phyloP scores from a whole-genome alignment of 257 asterid species.

The Solanum paucissectum region DNA sequence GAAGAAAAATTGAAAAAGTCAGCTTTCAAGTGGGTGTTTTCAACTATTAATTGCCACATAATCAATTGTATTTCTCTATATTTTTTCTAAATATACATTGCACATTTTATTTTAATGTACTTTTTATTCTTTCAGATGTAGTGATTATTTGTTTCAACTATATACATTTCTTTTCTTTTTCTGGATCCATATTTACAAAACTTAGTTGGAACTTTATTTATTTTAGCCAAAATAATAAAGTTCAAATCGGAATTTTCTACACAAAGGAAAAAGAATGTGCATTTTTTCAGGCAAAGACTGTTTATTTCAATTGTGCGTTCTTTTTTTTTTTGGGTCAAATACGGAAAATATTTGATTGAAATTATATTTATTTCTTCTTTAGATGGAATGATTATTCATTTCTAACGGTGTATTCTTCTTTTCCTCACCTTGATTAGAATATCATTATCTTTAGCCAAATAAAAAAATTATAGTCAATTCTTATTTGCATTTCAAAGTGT shows the following conservation, averaged over 20 bases:
- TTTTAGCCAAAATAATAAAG: not conserved
- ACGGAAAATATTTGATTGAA: too few species aligned
- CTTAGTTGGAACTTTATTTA: not conserved
- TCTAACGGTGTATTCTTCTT: not conserved
- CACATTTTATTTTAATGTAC: too few species aligned
- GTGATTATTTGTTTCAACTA: not conserved
- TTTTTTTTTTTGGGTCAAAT: not conserved
- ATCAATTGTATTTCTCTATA: not conserved
- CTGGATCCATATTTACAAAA: not conserved
- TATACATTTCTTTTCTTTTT: too few species aligned
- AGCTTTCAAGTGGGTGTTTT: not conserved
- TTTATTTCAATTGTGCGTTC: not conserved
- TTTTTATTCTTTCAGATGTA: not conserved
- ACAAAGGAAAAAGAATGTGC: too few species aligned
- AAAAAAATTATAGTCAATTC: not conserved
- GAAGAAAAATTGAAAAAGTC: not conserved
- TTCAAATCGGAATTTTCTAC: too few species aligned
- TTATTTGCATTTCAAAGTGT: too few species aligned
- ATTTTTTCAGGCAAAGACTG: too few species aligned
- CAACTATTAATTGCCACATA: not conserved
- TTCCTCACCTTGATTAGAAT: not conserved
- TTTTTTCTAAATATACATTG: not conserved
- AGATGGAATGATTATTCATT: not conserved
- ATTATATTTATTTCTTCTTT: too few species aligned
- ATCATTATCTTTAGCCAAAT: not conserved